Evolutionary conservation across 2,329 filamentous ascomycete genomes (phyloP).

Genomic region (Diaporthe velutina): DNA sequence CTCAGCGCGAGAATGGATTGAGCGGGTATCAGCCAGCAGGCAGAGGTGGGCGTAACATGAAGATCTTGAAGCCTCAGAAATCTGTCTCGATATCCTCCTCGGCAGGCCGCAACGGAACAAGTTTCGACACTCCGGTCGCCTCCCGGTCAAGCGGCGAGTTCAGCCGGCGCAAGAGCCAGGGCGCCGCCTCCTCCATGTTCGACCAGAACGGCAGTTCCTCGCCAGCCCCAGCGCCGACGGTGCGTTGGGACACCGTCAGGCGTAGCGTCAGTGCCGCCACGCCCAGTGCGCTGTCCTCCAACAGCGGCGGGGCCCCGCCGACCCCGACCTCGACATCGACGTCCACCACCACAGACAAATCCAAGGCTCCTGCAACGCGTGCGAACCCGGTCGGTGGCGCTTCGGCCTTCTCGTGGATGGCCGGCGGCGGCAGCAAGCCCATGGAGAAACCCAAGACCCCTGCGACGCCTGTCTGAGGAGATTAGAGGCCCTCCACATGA

Average conservation of each 20-base stretch:
- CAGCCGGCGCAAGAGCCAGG: conserved; percentile 66
- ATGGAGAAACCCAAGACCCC: conserved; percentile 56
- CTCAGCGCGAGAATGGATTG: conserved; percentile 64
- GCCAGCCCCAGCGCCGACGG: conserved; percentile 42
- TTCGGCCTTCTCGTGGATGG: conserved; percentile 95
- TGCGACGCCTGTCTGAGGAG: conserved; percentile 42
- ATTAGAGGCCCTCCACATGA: neutral
- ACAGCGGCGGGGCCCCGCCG: conserved; percentile 48
- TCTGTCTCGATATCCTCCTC: conserved; percentile 62
- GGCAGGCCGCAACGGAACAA: conserved; percentile 62
- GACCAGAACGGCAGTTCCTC: conserved; percentile 43
- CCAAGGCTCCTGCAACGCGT: conserved; percentile 48
- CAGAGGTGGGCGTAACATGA: conserved; percentile 79
- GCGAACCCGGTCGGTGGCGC: conserved; percentile 91
- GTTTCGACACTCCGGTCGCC: conserved; percentile 64
- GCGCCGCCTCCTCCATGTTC: conserved; percentile 46
- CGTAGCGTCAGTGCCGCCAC: conserved; percentile 54
- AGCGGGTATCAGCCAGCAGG: conserved; percentile 79
- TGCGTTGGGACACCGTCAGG: conserved; percentile 67
- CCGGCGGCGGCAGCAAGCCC: conserved; percentile 52
- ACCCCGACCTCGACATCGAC: conserved; percentile 39
- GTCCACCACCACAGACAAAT: conserved; percentile 51
- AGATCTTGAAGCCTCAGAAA: conserved; percentile 86
- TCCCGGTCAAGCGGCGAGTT: conserved; percentile 61
- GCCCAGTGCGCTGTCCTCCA: conserved; percentile 39